phyloP scores from a whole-genome alignment of 192 early-diverging fungal genomes.

The Coemansia pectinata region DNA sequence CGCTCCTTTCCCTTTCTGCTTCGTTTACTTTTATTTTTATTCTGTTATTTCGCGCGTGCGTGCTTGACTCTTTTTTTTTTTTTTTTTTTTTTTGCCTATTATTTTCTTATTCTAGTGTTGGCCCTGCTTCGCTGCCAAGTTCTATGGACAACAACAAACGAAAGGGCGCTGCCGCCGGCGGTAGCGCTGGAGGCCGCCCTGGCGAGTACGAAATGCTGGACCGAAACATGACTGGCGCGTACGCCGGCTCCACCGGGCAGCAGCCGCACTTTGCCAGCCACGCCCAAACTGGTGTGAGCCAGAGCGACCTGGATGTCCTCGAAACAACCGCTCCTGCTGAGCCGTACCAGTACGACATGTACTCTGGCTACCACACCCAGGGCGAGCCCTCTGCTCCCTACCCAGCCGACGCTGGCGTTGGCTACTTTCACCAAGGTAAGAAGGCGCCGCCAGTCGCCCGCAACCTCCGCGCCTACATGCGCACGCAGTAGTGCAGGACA shows the following conservation, averaged over 20 bases:
- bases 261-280: constrained; percentile 16
- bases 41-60: background rate
- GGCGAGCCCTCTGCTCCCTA: constrained; percentile 8
- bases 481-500: background rate
- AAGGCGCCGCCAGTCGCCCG: background rate
- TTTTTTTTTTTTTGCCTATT: background rate
- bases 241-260: constrained; percentile 18
- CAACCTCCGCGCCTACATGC: background rate
- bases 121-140: background rate
- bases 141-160: constrained; percentile 34
- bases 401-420: constrained; percentile 37
- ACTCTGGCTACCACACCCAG: constrained; percentile 23
- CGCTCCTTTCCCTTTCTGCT: background rate
- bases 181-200: constrained; percentile 10
- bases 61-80: background rate
- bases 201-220: constrained; percentile 57
- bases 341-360: constrained; percentile 34
- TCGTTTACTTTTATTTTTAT: constrained; percentile 1
- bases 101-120: background rate
- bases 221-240: constrained; percentile 37
- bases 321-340: constrained; percentile 36
- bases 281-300: constrained; percentile 27
- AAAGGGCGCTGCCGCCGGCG: constrained; percentile 12
- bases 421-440: constrained; percentile 48
- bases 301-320: constrained; percentile 53